These are phyloP conservation scores for Glycine tomentella DNA, from an alignment of 306 rosid species.

Conservation along the genomic window DNA sequence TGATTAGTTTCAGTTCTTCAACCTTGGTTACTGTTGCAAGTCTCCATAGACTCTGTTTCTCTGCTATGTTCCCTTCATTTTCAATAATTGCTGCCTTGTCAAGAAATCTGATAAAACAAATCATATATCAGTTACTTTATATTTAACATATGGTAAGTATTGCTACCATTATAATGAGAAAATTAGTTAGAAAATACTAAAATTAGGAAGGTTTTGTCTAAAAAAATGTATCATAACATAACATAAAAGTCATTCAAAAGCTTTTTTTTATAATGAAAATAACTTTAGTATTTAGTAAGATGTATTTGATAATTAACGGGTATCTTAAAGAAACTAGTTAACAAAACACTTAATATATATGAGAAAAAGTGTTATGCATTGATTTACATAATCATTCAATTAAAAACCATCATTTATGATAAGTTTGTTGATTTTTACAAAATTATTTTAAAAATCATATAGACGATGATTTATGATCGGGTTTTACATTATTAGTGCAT, in stretches of 20 bases:
- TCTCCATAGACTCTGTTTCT: too few species aligned
- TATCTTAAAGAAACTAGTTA: not conserved
- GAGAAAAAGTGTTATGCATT: too few species aligned
- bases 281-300: not conserved
- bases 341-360: not conserved
- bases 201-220: not conserved
- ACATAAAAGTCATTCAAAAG: not conserved
- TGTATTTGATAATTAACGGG: not conserved
- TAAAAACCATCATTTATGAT: too few species aligned
- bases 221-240: not conserved
- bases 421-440: too few species aligned
- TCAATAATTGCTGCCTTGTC: conserved; percentile 78
- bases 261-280: not conserved
- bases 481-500: too few species aligned
- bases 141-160: not conserved
- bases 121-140: conserved; percentile 2
- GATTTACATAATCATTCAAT: too few species aligned
- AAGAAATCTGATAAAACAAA: conserved; percentile 64
- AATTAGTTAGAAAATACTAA: not conserved
- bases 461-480: too few species aligned
- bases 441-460: too few species aligned
- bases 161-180: not conserved
- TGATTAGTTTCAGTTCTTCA: conserved; percentile 84
- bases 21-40: conserved; percentile 72
- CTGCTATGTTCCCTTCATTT: too few species aligned